Percentiles rank a stretch among this genome's conserved stretches.
phyloP scores from a whole-genome alignment of 805 yeast species.

The Scheffersomyces coipomensis region DNA sequence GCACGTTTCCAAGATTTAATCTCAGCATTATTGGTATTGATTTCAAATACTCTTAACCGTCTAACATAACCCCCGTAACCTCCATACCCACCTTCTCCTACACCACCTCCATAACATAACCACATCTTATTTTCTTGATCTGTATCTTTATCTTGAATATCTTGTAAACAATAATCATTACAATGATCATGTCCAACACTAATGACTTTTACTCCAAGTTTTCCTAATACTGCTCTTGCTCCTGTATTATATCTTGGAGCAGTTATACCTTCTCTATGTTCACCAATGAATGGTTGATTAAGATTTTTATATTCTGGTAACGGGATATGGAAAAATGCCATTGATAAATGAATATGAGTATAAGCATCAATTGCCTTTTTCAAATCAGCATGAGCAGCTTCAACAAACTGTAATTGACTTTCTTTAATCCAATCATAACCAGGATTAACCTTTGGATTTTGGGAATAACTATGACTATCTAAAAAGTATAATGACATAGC shows the following conservation, averaged over 20 bases:
- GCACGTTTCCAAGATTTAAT: constrained; percentile 73
- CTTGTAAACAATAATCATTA: constrained; percentile 82
- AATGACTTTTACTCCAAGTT: constrained; percentile 70
- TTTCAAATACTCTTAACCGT: constrained; percentile 68
- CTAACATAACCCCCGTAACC: constrained; percentile 90
- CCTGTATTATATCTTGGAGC: constrained; percentile 75
- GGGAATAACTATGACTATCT: constrained; percentile 80
- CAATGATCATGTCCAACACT: constrained; percentile 95
- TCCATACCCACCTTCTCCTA: constrained; percentile 95
- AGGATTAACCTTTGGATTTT: constrained; percentile 59
- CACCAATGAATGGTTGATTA: constrained; percentile 54
- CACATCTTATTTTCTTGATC: constrained; percentile 47
- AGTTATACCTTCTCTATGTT: constrained; percentile 67
- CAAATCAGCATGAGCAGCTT: constrained; percentile 25
- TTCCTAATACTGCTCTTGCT: constrained; percentile 55
- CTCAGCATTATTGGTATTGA: constrained; percentile 49
- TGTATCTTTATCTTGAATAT: constrained; percentile 30
- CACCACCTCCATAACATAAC: constrained; percentile 93
- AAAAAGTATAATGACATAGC: constrained; percentile 68
- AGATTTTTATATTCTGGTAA: constrained; percentile 73
- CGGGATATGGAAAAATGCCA: constrained; percentile 96
- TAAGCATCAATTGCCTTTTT: constrained; percentile 28
- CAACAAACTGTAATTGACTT: constrained; percentile 61
- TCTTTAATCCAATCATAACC: constrained; percentile 88
- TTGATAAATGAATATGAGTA: constrained; percentile 51